Base-by-base conservation (phyloP, 495 filamentous ascomycete genomes). In the Neurospora tetrasperma region DNA sequence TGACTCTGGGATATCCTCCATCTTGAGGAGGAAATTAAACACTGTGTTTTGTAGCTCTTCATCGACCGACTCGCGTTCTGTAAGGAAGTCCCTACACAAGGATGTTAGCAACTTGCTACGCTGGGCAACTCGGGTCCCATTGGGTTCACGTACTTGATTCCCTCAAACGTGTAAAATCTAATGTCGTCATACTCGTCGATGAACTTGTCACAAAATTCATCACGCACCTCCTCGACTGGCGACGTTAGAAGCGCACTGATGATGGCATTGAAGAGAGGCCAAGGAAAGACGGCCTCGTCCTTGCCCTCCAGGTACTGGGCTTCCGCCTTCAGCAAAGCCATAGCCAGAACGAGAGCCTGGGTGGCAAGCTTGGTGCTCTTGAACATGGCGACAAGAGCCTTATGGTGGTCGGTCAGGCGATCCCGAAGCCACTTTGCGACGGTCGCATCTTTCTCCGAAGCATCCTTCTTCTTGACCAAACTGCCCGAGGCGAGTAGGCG, bases 251-350 rank as follows among this genome's bases (percentile, higher is more conserved):
- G 74, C 0, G 82, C 85, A 68, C 83, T 82, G 11, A 97, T 81
- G 42, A 96, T 84, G 18, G 85, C 85, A 23, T 78, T 82, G 74
- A 97, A 91, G 46, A 91, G 85, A 10, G 79, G 82, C 4, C 84
- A 85, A 1, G 88, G 88, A 83, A 94, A 96, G 20, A 83, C 84
- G 71, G 87, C 85, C 71, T 91, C 90, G 20, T 89, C 86, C 8
- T 86, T 86, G 42, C 84, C 84, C 69, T 85, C 84, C 40, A 90
- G 79, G 79, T 92, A 84, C 69, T 87, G 87, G 20, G 88, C 86
- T 77, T 94, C 91, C 74, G 90, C 90, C 82, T 94, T 94, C 71
- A 97, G 78, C 14, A 98, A 79, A 66, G 92, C 89, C 94, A 97
- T 95, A 59, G 90, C 86, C 42, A 98, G 81, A 2, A 89, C 91